These are phyloP conservation scores for Magnolia changhungtana DNA, from an alignment of 164 flowering plant genomes.

Conservation along the genomic window DNA sequence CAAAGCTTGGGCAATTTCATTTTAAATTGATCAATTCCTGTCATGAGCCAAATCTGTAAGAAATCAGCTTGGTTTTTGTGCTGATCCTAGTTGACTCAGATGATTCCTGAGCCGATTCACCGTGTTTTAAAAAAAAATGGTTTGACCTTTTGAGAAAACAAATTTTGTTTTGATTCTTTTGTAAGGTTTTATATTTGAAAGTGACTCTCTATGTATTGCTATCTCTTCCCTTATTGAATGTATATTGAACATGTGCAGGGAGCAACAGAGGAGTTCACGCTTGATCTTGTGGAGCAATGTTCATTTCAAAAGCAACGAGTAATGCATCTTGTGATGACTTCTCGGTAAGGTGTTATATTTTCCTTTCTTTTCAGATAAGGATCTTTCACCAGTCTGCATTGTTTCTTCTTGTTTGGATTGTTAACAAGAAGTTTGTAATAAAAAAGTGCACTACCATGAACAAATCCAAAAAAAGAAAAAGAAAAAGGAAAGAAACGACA, in stretches of 20 bases:
- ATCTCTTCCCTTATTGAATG: not conserved
- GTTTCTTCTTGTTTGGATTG: not conserved
- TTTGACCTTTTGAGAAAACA: too few relatives aligned
- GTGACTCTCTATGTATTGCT: not conserved
- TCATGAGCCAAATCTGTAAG: not conserved
- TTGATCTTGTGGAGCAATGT: slow-evolving; percentile 97
- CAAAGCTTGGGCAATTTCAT: not conserved
- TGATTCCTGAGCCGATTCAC: too few relatives aligned
- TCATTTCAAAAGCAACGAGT: slow-evolving; percentile 89
- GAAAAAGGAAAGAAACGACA: too few relatives aligned
- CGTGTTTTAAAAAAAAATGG: too few relatives aligned
- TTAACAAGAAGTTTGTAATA: not conserved
- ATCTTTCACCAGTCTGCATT: not conserved
- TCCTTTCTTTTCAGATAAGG: not conserved
- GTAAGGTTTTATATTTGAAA: not conserved
- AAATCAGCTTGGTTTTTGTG: not conserved
- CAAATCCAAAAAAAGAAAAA: too few relatives aligned
- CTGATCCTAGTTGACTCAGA: too few relatives aligned
- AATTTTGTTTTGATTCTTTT: too few relatives aligned
- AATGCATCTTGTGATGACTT: slow-evolving; percentile 91
- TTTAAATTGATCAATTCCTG: not conserved
- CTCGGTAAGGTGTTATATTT: slow-evolving; percentile 46
- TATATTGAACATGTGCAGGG: slow-evolving; percentile 37
- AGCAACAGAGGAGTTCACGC: slow-evolving; percentile 90
- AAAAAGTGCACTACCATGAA: too few relatives aligned